phyloP scores from a whole-genome alignment of 768 basidiomycete genomes.

The Ramaria sp. region DNA sequence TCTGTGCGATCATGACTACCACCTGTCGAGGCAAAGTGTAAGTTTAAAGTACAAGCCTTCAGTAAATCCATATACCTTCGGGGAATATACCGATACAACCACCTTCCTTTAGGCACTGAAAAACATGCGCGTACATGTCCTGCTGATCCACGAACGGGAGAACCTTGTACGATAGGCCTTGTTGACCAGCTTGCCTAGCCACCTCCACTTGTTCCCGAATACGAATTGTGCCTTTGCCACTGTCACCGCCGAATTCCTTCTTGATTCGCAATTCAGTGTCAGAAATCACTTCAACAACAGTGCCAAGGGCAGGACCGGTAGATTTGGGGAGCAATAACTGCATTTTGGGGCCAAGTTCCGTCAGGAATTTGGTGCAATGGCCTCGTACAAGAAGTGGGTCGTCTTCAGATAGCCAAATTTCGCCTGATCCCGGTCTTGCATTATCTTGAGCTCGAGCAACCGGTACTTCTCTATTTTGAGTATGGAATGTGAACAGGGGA shows the following conservation, averaged over 20 bases:
- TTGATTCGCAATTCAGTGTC: conserved; percentile 79
- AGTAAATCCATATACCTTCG: conserved; percentile 51
- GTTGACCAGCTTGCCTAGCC: conserved; percentile 37
- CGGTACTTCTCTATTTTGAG: conserved; percentile 48
- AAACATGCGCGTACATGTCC: conserved; percentile 90
- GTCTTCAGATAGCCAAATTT: conserved; percentile 53
- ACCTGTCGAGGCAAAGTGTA: conserved; percentile 34
- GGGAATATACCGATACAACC: conserved; percentile 97
- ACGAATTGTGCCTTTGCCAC: conserved; percentile 57
- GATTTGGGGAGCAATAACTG: conserved; percentile 83
- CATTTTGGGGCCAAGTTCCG: conserved; percentile 64
- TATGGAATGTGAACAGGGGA: conserved; percentile 9
- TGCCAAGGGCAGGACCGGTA: conserved; percentile 64
- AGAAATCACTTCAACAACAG: conserved; percentile 81
- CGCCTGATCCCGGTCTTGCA: conserved; percentile 65
- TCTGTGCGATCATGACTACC: conserved; percentile 98
- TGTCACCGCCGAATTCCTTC: conserved; percentile 78
- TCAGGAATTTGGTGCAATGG: conserved; percentile 64
- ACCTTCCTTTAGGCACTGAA: conserved; percentile 72
- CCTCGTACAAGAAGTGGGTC: conserved; percentile 81
- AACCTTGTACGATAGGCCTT: conserved; percentile 69
- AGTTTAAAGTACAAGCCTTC: too few relatives aligned
- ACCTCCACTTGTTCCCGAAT: conserved; percentile 61
- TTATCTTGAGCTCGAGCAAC: conserved; percentile 86
- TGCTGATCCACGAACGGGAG: conserved; percentile 89